Evolutionary conservation across 2,329 filamentous ascomycete species (phyloP).

Genomic region (Sarocladium strictum): DNA sequence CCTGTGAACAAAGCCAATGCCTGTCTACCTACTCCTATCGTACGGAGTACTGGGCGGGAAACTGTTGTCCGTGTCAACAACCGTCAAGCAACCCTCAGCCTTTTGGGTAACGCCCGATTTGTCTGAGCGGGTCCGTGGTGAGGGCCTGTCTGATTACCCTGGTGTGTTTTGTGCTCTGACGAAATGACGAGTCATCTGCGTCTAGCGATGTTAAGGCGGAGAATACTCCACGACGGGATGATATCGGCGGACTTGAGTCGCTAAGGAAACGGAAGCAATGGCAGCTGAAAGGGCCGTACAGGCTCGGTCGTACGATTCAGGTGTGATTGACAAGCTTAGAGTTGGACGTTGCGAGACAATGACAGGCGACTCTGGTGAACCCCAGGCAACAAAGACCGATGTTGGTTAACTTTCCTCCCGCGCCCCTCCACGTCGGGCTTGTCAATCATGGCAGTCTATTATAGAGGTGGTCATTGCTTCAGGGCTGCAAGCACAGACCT

Average conservation of each 20-base stretch:
- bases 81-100: background rate
- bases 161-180: background rate
- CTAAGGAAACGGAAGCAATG: background rate
- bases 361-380: background rate
- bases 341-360: background rate
- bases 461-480: constrained; percentile 5
- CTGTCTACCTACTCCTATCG: background rate
- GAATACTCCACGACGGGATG: constrained; percentile 4
- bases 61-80: too few relatives aligned
- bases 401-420: background rate
- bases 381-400: background rate
- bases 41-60: too few relatives aligned
- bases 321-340: background rate
- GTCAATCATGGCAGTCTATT: background rate
- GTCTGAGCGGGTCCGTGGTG: background rate
- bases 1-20: background rate
- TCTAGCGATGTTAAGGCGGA: constrained; percentile 7
- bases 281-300: background rate
- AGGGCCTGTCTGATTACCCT: constrained; percentile 2
- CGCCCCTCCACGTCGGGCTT: background rate
- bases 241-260: background rate
- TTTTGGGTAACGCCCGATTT: background rate
- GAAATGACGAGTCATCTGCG: constrained; percentile 2
- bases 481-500: background rate
- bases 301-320: background rate